phyloP scores from a whole-genome alignment of 2,329 filamentous ascomycete species.

The Cladosporium halotolerans region DNA sequence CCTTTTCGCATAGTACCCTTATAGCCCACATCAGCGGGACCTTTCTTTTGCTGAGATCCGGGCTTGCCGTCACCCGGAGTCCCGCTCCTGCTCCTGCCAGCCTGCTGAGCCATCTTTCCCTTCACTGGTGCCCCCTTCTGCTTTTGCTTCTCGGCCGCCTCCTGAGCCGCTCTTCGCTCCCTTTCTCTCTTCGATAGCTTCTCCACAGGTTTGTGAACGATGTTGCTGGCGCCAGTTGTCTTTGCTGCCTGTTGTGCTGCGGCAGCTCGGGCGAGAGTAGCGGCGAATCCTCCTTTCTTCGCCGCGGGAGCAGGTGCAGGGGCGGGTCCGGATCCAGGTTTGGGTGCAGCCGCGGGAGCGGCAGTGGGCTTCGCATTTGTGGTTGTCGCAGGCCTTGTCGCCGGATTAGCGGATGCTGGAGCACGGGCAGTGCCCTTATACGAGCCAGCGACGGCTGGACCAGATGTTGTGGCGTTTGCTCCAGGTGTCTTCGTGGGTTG shows the following conservation, averaged over 20 bases:
- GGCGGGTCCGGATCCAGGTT: slow-evolving; percentile 3
- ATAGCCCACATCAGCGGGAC: slow-evolving; percentile 33
- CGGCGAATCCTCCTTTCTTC: slow-evolving; percentile 67
- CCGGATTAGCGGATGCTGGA: slow-evolving; percentile 10
- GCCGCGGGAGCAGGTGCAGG: slow-evolving; percentile 31
- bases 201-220: slow-evolving; percentile 68
- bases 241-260: slow-evolving; percentile 53
- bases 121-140: slow-evolving; percentile 26
- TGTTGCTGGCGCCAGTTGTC: slow-evolving; percentile 59
- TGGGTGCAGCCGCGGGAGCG: slow-evolving; percentile 16
- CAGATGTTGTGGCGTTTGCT: slow-evolving; percentile 10
- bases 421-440: slow-evolving; percentile 9
- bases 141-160: slow-evolving; percentile 37
- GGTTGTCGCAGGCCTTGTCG: slow-evolving; percentile 11
- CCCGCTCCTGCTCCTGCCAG: slow-evolving; percentile 23
- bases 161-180: slow-evolving; percentile 35
- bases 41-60: slow-evolving; percentile 25
- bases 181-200: slow-evolving; percentile 56
- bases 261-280: slow-evolving; percentile 67
- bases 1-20: slow-evolving; percentile 33
- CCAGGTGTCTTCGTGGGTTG: slow-evolving; percentile 23
- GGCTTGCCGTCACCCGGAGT: slow-evolving; percentile 20
- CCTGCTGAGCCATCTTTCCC: slow-evolving; percentile 16
- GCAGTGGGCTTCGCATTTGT: slow-evolving; percentile 13
- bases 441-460: slow-evolving; percentile 11